Conservation (phyloP, 1,284 basidiomycete species). For the Cutaneotrichosporon cavernicola region DNA sequence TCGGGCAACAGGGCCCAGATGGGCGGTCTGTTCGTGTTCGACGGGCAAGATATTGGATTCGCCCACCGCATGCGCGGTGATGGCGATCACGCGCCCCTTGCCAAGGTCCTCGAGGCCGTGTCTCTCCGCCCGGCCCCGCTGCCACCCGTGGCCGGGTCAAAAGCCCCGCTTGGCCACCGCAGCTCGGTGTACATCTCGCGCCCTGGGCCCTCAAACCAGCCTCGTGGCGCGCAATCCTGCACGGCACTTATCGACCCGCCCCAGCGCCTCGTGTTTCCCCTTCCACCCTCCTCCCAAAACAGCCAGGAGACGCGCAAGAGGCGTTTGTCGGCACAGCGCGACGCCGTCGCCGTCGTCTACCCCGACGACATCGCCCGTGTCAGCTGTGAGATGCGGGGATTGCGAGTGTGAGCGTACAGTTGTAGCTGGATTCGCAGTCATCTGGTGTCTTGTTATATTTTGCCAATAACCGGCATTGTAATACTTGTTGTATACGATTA, state of each 20-base stretch:
- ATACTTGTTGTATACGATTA: neutral
- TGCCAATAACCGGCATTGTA: neutral
- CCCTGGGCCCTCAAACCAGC: neutral
- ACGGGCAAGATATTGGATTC: slow-evolving; percentile 53
- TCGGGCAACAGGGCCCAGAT: slow-evolving; percentile 57
- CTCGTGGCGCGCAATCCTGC: neutral
- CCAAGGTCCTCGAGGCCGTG: slow-evolving; percentile 58
- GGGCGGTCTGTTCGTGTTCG: slow-evolving; percentile 85
- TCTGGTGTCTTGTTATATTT: neutral
- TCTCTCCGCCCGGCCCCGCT: neutral
- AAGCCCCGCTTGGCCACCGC: neutral
- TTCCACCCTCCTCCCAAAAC: neutral
- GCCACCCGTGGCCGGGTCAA: neutral
- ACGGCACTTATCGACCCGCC: neutral
- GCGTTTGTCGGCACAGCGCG: neutral
- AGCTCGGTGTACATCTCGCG: neutral
- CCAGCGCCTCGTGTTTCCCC: slow-evolving; percentile 5
- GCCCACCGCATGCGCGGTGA: slow-evolving; percentile 57
- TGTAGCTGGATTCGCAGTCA: neutral
- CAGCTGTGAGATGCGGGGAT: neutral
- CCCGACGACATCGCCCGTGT: slow-evolving; percentile 12
- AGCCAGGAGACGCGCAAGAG: neutral
- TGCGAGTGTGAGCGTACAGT: neutral
- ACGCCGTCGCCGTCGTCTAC: slow-evolving; percentile 4
- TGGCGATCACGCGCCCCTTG: slow-evolving; percentile 67